Percentiles rank a stretch among this genome's conserved stretches.
phyloP scores from a whole-genome alignment of 1,284 basidiomycete species.

The Sporisorium scitamineum region DNA sequence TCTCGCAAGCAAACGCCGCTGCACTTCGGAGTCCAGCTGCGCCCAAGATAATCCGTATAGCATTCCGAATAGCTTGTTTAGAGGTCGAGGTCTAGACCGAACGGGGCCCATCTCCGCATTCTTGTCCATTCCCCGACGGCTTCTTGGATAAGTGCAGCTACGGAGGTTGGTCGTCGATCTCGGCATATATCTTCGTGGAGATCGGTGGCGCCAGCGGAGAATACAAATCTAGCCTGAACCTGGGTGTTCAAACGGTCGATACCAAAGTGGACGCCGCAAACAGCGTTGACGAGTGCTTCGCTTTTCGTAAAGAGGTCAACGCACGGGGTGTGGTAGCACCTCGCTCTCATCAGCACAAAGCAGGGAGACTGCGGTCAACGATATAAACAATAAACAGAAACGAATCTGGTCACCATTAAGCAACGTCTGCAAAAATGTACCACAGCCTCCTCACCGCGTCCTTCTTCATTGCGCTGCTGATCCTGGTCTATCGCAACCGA shows the following conservation, averaged over 20 bases:
- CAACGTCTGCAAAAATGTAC: slow-evolving; percentile 27
- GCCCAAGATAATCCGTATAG: background rate
- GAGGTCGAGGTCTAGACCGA: background rate
- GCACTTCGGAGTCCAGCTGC: background rate
- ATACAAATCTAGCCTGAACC: too few species aligned
- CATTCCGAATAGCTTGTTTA: background rate
- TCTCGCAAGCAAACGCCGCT: too few species aligned
- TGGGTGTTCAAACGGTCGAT: too few species aligned
- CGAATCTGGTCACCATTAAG: background rate
- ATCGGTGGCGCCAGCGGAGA: background rate
- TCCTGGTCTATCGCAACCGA: slow-evolving; percentile 40
- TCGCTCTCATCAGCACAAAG: too few species aligned
- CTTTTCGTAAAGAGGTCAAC: too few species aligned
- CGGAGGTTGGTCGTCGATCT: background rate
- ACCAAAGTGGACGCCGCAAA: too few species aligned
- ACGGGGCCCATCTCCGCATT: background rate
- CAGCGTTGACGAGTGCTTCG: too few species aligned
- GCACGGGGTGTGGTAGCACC: too few species aligned
- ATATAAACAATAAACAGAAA: background rate
- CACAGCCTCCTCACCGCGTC: slow-evolving; percentile 39
- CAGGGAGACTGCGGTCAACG: too few species aligned
- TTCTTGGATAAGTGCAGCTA: background rate
- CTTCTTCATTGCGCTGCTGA: slow-evolving; percentile 32
- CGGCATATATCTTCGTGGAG: background rate
- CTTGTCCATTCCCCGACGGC: background rate